These are phyloP conservation scores for Cenchrus americanus DNA, from an alignment of 176 grass and related monocot genomes.

Conservation along the genomic window DNA sequence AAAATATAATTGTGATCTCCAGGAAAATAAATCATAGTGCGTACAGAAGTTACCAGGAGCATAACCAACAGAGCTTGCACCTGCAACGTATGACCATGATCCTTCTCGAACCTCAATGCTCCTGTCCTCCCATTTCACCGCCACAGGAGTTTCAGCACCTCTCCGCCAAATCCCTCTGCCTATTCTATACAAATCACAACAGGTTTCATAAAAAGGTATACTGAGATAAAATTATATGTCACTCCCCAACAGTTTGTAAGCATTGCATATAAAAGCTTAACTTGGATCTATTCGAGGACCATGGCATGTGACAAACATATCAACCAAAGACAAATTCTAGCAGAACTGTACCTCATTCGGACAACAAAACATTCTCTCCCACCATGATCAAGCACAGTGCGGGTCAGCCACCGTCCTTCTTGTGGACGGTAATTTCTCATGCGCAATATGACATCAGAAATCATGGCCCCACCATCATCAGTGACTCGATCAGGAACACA, in stretches of 20 bases:
- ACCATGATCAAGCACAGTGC: constrained; percentile 82
- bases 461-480: constrained; percentile 89
- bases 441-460: constrained; percentile 91
- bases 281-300: constrained; percentile 5
- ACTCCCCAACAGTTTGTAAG: neutral
- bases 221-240: constrained; percentile 8
- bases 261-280: constrained; percentile 9
- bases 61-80: constrained; percentile 74
- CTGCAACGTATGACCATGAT: constrained; percentile 85
- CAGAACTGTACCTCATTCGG: constrained; percentile 71
- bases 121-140: constrained; percentile 84
- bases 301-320: neutral
- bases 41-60: constrained; percentile 72
- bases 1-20: constrained; percentile 9
- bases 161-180: constrained; percentile 96
- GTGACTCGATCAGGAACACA: constrained; percentile 91
- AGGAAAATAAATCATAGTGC: constrained; percentile 20
- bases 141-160: constrained; percentile 82
- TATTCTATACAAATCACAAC: constrained; percentile 71
- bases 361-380: constrained; percentile 88
- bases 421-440: constrained; percentile 76
- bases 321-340: neutral
- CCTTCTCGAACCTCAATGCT: constrained; percentile 88
- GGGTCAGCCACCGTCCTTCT: constrained; percentile 90
- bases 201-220: constrained; percentile 32